Evolutionary conservation across 768 basidiomycete species (phyloP), one percentile per base, ranked within the genome.

Genomic region (Leccinellum albellum): DNA sequence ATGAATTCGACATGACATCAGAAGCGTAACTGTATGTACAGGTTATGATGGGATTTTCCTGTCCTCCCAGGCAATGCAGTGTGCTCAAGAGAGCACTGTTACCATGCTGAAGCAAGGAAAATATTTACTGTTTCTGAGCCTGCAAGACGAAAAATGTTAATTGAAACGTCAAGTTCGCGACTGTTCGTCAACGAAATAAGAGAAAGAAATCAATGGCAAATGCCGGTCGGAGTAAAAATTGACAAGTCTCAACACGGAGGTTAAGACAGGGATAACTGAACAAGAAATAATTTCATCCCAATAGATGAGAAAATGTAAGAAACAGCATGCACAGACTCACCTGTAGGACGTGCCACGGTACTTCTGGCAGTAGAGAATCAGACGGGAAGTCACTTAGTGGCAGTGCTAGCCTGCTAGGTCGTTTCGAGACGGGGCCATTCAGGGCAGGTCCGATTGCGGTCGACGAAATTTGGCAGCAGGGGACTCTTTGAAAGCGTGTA

Each of bases 261-360:
- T 68, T 68, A 69, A 68, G 67, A 68, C 67, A 68, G 67, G 67
- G 67, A 68, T 68, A 68, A 68, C 67, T 68, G 67, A 69, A 61
- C 20, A 52, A 45, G 59, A 31, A 23, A 54, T 17, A 28, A 35
- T 64, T 55, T 68, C 67, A 69, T 68, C 66, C 9, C 50, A 6
- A 8, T 8, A 21, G 5, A 26, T n/a, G 31, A n/a, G n/a, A 17
- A 23, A 21, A 21, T 44, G n/a, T 14, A 44, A 5, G 15, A 40
- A 40, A 21, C 6, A 21, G n/a, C 14, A 35, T 35, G 1, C 17
- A 4, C 12, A 6, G 10, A 23, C 44, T 15, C 23, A 45, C 44
- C 7, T 15, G 2, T 40, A n/a, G 7, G 4, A 31, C n/a, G n/a
- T n/a, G n/a, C n/a, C n/a, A n/a, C n/a, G n/a, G n/a, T n/a, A n/a